Conservation (phyloP, 225 moss, liverwort and hornwort species). For the Ulota crispa region DNA sequence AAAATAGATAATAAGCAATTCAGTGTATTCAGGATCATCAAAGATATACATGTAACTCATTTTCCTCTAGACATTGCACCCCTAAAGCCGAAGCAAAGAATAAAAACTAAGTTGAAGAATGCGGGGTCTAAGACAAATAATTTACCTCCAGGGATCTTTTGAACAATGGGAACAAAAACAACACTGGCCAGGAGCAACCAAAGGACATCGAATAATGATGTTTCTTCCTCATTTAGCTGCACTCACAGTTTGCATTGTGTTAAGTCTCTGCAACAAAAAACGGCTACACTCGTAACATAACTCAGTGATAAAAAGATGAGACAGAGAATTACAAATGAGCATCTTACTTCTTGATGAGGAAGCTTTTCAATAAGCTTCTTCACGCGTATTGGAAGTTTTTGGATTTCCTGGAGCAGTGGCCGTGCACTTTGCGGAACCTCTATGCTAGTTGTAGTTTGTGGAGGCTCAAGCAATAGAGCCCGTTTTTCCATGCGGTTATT, state of each 20-base stretch:
- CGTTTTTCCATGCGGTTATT: slow-evolving; percentile 79
- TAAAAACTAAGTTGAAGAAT: background rate
- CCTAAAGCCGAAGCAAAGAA: background rate
- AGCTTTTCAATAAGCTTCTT: slow-evolving; percentile 73
- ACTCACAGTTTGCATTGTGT: slow-evolving; percentile 16
- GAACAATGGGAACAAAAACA: slow-evolving; percentile 90
- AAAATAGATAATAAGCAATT: background rate
- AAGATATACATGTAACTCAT: background rate
- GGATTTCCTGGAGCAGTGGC: slow-evolving; percentile 67
- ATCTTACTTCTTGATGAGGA: slow-evolving; percentile 77
- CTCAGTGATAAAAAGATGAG: background rate
- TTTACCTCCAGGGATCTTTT: slow-evolving; percentile 96
- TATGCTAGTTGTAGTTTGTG: slow-evolving; percentile 59
- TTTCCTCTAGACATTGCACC: background rate
- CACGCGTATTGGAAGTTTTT: slow-evolving; percentile 59
- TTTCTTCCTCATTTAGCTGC: slow-evolving; percentile 93
- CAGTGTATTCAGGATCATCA: background rate
- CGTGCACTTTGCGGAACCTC: slow-evolving; percentile 50
- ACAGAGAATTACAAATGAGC: background rate
- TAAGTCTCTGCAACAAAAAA: slow-evolving; percentile 4
- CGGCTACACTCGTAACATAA: background rate
- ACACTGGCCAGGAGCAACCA: slow-evolving; percentile 98
- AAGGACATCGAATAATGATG: slow-evolving; percentile 88
- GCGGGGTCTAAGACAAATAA: background rate
- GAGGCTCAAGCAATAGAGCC: slow-evolving; percentile 47